phyloP scores from a whole-genome alignment of 805 yeast species.

The Myxozyma melibiosi region DNA sequence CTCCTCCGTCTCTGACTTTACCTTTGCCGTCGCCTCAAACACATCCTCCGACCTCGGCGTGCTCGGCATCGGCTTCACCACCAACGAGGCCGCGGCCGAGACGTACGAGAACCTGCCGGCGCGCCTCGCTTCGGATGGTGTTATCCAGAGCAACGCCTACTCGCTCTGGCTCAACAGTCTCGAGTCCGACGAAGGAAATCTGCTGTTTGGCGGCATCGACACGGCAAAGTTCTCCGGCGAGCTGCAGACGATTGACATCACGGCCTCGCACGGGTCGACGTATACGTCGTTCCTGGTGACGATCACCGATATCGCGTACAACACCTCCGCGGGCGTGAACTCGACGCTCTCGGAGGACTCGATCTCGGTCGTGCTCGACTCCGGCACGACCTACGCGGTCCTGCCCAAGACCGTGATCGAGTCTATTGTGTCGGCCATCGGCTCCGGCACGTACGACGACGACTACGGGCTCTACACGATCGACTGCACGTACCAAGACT shows the following conservation, averaged over 20 bases:
- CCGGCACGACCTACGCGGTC: constrained; percentile 56
- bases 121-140: constrained; percentile 46
- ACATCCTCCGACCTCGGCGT: constrained; percentile 64
- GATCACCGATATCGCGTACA: constrained; percentile 21
- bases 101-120: constrained; percentile 43
- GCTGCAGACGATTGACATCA: constrained; percentile 43
- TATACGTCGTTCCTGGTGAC: constrained; percentile 18
- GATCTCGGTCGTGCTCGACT: constrained; percentile 53
- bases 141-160: constrained; percentile 48
- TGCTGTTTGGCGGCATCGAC: constrained; percentile 52
- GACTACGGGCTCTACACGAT: constrained; percentile 48
- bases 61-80: constrained; percentile 46
- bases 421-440: constrained; percentile 43
- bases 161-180: constrained; percentile 50
- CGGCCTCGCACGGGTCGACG: constrained; percentile 14
- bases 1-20: constrained; percentile 52
- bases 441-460: constrained; percentile 44
- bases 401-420: constrained; percentile 46
- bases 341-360: constrained; percentile 1
- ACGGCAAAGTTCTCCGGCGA: constrained; percentile 47
- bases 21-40: constrained; percentile 72
- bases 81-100: constrained; percentile 37
- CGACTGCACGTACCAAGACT: constrained; percentile 41
- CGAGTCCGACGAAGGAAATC: constrained; percentile 41
- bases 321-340: neutral